These are phyloP conservation scores for Venturia aucupariae DNA, from an alignment of 2,329 filamentous ascomycete genomes.

Conservation along the genomic window DNA sequence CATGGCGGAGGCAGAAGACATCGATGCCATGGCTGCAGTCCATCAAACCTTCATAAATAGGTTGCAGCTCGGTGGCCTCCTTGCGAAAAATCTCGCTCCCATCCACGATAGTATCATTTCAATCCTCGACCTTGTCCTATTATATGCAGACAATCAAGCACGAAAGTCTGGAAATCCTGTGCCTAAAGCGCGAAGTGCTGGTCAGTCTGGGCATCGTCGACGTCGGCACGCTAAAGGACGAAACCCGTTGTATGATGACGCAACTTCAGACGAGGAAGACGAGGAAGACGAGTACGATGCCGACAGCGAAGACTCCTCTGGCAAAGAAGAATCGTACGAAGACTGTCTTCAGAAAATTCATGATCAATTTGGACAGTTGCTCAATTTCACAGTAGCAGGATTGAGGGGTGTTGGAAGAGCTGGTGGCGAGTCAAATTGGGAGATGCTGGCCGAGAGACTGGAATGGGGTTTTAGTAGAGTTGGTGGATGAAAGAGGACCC, in stretches of 20 bases:
- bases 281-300: constrained; percentile 15
- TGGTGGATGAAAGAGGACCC: not conserved
- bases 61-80: constrained; percentile 58
- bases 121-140: constrained; percentile 64
- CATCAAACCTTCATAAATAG: constrained; percentile 56
- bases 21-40: constrained; percentile 69
- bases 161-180: constrained; percentile 23
- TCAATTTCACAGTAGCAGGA: constrained; percentile 64
- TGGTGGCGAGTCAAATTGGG: constrained; percentile 64
- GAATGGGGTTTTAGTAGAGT: constrained; percentile 36
- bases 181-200: constrained; percentile 26
- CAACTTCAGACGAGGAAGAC: not conserved
- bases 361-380: constrained; percentile 52
- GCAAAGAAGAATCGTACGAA: constrained; percentile 33
- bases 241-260: not conserved
- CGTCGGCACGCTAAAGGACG: not conserved
- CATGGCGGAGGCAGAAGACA: constrained; percentile 55
- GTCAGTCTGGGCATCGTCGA: not conserved
- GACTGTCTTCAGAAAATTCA: constrained; percentile 49
- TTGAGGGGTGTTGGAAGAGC: constrained; percentile 67
- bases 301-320: constrained; percentile 16
- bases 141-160: constrained; percentile 47
- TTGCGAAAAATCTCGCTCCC: constrained; percentile 57
- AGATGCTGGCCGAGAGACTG: constrained; percentile 71
- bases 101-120: constrained; percentile 66